These are phyloP conservation scores for Amphirosellinia nigrospora DNA, from an alignment of 495 filamentous ascomycete genomes.

Conservation along the genomic window DNA sequence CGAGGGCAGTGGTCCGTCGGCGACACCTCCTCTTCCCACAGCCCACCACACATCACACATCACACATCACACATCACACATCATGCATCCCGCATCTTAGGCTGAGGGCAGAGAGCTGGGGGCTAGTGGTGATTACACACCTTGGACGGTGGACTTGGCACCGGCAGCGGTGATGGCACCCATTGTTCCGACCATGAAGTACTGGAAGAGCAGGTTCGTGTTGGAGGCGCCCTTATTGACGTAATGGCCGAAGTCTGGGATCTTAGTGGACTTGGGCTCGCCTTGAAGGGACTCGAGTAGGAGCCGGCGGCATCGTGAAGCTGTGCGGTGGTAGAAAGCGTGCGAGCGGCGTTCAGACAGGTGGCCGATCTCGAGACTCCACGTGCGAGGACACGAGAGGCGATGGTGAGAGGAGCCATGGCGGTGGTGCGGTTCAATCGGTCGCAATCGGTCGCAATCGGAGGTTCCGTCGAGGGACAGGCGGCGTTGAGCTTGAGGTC, in stretches of 20 bases:
- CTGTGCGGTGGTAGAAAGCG: constrained; percentile 52
- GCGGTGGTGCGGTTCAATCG: constrained; percentile 43
- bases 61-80: no score
- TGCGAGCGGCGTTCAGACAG: constrained; percentile 47
- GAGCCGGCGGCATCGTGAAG: constrained; percentile 44
- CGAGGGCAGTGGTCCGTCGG: neutral
- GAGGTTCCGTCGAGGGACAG: constrained; percentile 28
- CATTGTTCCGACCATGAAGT: constrained; percentile 98
- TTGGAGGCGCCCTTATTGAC: constrained; percentile 65
- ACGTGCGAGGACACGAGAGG: constrained; percentile 54
- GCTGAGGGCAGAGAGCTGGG: no score
- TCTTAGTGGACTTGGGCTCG: constrained; percentile 63
- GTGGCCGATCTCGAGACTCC: constrained; percentile 42
- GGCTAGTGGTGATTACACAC: constrained; percentile 58
- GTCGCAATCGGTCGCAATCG: constrained; percentile 42
- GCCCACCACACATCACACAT: no score
- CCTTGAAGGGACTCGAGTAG: constrained; percentile 65
- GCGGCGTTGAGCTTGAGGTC: constrained; percentile 52
- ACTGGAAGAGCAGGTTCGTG: constrained; percentile 85
- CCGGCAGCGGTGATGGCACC: constrained; percentile 88
- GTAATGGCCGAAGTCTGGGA: constrained; percentile 93
- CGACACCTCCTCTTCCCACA: neutral
- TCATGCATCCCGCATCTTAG: no score
- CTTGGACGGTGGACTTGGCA: constrained; percentile 95
- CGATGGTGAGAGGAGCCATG: constrained; percentile 57